Conservation (phyloP, 352 stramenopile species). For the Phytophthora hybrid region DNA sequence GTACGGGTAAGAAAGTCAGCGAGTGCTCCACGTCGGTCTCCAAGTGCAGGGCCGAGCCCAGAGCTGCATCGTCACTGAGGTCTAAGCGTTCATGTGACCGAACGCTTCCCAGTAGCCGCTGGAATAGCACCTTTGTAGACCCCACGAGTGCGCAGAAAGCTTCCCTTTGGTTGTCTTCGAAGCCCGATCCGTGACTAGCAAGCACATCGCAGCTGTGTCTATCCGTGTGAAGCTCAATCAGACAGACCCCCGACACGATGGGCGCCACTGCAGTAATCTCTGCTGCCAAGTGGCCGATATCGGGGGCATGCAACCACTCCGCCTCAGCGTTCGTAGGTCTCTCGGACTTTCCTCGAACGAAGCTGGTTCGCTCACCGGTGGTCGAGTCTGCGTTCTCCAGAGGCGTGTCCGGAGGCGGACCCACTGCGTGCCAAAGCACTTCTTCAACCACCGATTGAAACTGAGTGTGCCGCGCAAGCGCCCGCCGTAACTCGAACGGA, state of each 20-base stretch:
- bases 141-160: constrained; percentile 25
- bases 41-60: constrained; percentile 38
- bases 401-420: constrained; percentile 19
- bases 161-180: constrained; percentile 13
- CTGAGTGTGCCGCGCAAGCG: constrained; percentile 34
- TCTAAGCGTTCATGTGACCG: constrained; percentile 47
- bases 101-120: constrained; percentile 50
- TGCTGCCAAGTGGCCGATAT: constrained; percentile 42
- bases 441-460: constrained; percentile 46
- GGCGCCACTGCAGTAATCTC: constrained; percentile 37
- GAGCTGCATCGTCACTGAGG: constrained; percentile 43
- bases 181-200: constrained; percentile 25
- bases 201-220: constrained; percentile 51
- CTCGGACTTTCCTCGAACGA: constrained; percentile 15
- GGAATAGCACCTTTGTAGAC: constrained; percentile 37
- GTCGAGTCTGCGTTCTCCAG: constrained; percentile 16
- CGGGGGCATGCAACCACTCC: constrained; percentile 46
- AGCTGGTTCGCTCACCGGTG: neutral
- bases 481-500: constrained; percentile 64
- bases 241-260: constrained; percentile 48
- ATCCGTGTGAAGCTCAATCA: constrained; percentile 58
- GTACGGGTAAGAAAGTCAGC: constrained; percentile 62
- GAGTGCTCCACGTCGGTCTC: constrained; percentile 27
- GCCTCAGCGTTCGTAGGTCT: constrained; percentile 25
- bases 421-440: constrained; percentile 47